Conservation (phyloP, 2,329 filamentous ascomycete genomes). For the Cryphonectria japonica region DNA sequence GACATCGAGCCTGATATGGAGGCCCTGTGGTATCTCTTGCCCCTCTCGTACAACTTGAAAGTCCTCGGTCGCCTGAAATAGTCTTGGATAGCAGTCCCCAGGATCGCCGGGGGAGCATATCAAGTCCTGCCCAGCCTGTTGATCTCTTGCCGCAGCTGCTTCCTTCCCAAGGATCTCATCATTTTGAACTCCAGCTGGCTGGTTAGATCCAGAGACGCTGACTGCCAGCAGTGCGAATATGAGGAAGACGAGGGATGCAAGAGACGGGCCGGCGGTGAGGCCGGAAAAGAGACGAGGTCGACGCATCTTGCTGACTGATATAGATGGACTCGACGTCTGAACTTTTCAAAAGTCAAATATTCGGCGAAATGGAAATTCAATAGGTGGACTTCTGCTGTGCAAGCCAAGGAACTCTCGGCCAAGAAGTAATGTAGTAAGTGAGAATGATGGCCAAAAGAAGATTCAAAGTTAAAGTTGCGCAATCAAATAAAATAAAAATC, state of each 20-base stretch:
- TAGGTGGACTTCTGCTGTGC: background rate
- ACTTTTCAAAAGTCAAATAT: background rate
- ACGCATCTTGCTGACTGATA: conserved; percentile 9
- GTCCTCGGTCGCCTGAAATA: conserved; percentile 66
- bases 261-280: conserved; percentile 10
- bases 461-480: background rate
- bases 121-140: conserved; percentile 45
- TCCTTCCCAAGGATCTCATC: background rate
- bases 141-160: conserved; percentile 4
- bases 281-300: background rate
- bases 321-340: background rate
- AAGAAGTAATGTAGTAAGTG: background rate
- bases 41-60: conserved; percentile 67
- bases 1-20: conserved; percentile 69
- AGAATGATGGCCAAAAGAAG: background rate
- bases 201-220: conserved; percentile 9
- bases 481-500: background rate
- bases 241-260: conserved; percentile 22
- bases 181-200: background rate
- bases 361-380: background rate
- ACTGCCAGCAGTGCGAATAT: conserved; percentile 22
- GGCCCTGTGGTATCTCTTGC: conserved; percentile 66
- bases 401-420: background rate
- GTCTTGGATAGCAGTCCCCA: conserved; percentile 66
- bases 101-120: conserved; percentile 67